phyloP scores from a whole-genome alignment of 768 basidiomycete genomes.

The Strobilomyces confusus region DNA sequence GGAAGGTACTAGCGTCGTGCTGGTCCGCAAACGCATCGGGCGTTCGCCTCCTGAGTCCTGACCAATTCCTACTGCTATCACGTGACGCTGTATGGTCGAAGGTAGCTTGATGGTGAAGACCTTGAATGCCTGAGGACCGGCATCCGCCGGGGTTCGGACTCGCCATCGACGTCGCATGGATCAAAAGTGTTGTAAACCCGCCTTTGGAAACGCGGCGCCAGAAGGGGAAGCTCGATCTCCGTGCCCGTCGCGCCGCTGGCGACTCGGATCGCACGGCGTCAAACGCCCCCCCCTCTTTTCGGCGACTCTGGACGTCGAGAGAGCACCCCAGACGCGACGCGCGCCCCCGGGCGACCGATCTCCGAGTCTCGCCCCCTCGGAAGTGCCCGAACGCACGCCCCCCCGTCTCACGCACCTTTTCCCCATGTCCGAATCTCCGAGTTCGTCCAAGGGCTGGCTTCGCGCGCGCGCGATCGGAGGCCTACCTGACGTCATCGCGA shows the following conservation, averaged over 20 bases:
- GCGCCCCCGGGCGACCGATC: too few relatives aligned
- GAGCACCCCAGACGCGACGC: not conserved
- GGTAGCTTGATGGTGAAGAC: not conserved
- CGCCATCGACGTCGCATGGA: not conserved
- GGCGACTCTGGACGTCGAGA: not conserved
- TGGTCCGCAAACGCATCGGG: conserved; percentile 1
- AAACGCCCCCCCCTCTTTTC: not conserved
- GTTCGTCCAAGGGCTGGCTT: not conserved
- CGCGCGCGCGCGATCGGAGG: not conserved
- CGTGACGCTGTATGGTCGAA: not conserved
- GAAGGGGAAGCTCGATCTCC: not conserved
- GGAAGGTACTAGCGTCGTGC: not conserved
- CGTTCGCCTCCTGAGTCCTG: not conserved
- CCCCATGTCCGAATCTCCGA: too few relatives aligned
- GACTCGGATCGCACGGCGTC: conserved; percentile 3
- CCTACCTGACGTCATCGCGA: not conserved
- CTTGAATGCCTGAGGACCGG: too few relatives aligned
- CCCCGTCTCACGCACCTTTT: too few relatives aligned
- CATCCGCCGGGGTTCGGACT: not conserved
- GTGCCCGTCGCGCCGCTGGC: not conserved
- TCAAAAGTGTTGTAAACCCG: too few relatives aligned
- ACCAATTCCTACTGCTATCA: not conserved
- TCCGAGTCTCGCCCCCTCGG: too few relatives aligned
- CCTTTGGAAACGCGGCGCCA: not conserved
- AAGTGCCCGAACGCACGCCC: too few relatives aligned